Conservation (phyloP, 2,329 filamentous ascomycete species). For the Zasmidium angulare region DNA sequence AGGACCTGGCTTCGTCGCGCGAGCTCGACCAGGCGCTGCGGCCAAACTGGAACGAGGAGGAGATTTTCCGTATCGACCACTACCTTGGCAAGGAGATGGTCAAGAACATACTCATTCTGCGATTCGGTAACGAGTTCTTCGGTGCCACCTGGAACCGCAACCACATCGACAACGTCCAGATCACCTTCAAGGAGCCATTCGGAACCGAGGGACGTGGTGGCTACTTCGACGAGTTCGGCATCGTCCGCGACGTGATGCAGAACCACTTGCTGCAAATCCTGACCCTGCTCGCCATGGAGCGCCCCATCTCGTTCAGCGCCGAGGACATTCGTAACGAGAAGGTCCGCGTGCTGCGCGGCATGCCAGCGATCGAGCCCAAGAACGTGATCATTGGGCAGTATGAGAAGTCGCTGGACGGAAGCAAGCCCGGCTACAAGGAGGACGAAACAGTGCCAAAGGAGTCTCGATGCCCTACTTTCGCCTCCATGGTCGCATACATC, state of each 20-base stretch:
- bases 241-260: conserved; percentile 99
- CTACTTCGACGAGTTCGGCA: conserved; percentile 99
- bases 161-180: conserved; percentile 99
- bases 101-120: conserved; percentile 97
- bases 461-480: conserved; percentile 96
- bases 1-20: conserved; percentile 90
- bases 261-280: conserved; percentile 97
- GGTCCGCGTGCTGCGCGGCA: conserved; percentile 89
- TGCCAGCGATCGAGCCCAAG: conserved; percentile 95
- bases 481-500: conserved; percentile 94
- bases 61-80: conserved; percentile 98
- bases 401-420: conserved; percentile 90
- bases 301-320: conserved; percentile 94
- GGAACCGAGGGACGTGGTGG: conserved; percentile 96
- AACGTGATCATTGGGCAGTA: conserved; percentile 99
- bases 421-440: conserved; percentile 97
- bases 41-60: conserved; percentile 97
- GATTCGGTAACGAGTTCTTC: conserved; percentile 98
- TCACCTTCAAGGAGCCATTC: conserved; percentile 99
- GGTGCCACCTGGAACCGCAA: conserved; percentile 98
- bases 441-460: conserved; percentile 98
- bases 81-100: conserved; percentile 99
- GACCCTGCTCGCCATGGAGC: conserved; percentile 95
- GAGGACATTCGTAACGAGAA: conserved; percentile 99
- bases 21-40: conserved; percentile 93